Evolutionary conservation across 345 rosid genomes (phyloP).

Genomic region (Microcos paniculata): DNA sequence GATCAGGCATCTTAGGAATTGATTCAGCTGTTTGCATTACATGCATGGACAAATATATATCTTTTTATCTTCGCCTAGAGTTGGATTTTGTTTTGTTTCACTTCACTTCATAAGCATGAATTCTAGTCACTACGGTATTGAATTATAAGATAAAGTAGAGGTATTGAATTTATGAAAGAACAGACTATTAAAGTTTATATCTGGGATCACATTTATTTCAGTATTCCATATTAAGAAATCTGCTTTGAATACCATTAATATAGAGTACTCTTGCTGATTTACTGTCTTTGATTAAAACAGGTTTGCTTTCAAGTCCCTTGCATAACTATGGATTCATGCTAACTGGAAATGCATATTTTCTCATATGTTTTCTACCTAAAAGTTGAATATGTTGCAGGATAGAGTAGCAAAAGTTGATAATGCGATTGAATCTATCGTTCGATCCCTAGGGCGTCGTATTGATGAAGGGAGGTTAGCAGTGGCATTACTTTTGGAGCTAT

Average conservation of each 20-base stretch:
- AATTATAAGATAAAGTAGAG: neutral
- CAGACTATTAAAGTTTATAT: neutral
- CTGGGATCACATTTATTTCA: neutral
- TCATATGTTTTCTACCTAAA: slow-evolving; percentile 11
- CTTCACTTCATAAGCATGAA: neutral
- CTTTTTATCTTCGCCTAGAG: neutral
- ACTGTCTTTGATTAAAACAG: neutral
- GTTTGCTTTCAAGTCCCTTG: slow-evolving; percentile 9
- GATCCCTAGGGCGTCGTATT: slow-evolving; percentile 54
- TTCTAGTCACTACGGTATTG: neutral
- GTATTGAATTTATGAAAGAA: neutral
- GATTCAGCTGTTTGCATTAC: neutral
- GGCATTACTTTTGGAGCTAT: slow-evolving; percentile 50
- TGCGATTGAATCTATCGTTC: slow-evolving; percentile 53
- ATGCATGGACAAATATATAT: neutral
- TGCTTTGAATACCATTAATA: slow-evolving; percentile 2
- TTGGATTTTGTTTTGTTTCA: neutral
- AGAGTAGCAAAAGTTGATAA: slow-evolving; percentile 42
- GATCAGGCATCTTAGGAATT: neutral
- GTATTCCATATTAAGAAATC: neutral
- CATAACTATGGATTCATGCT: slow-evolving; percentile 9
- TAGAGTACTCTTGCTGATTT: neutral
- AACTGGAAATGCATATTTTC: neutral
- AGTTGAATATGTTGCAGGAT: slow-evolving; percentile 43
- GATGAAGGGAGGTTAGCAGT: slow-evolving; percentile 63